Conservation (phyloP, 805 yeast species). For the Candida manassasensis region DNA sequence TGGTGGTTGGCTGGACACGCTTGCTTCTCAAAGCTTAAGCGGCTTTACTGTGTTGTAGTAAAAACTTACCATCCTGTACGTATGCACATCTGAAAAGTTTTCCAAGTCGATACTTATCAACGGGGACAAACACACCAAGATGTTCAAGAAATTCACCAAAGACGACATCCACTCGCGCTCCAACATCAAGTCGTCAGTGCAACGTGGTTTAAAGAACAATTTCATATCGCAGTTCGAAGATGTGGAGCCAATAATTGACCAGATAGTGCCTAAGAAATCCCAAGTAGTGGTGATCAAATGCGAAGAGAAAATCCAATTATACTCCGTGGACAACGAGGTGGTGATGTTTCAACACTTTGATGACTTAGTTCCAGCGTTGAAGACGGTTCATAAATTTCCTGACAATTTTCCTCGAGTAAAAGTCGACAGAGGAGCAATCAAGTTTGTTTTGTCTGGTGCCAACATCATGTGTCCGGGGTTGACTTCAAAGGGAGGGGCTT, state of each 20-base stretch:
- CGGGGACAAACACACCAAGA: slow-evolving; percentile 16
- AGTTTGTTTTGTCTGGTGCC: slow-evolving; percentile 92
- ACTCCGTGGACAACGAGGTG: slow-evolving; percentile 67
- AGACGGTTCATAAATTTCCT: slow-evolving; percentile 77
- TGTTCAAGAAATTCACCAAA: slow-evolving; percentile 65
- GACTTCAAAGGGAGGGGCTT: slow-evolving; percentile 76
- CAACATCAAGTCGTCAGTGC: slow-evolving; percentile 91
- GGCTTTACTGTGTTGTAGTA: too few species aligned
- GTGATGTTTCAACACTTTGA: slow-evolving; percentile 78
- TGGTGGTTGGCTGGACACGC: too few species aligned
- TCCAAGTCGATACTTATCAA: too few species aligned
- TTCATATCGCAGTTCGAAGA: slow-evolving; percentile 68
- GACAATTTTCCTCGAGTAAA: slow-evolving; percentile 77
- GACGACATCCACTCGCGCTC: slow-evolving; percentile 89
- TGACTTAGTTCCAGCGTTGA: slow-evolving; percentile 70
- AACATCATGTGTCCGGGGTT: slow-evolving; percentile 96
- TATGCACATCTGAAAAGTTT: too few species aligned
- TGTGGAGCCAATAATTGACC: slow-evolving; percentile 75
- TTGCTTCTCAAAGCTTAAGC: too few species aligned
- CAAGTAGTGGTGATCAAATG: slow-evolving; percentile 78
- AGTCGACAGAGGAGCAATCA: slow-evolving; percentile 95
- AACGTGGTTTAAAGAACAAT: slow-evolving; percentile 76
- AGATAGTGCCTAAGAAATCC: slow-evolving; percentile 81
- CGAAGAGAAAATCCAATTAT: slow-evolving; percentile 81
- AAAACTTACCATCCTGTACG: too few species aligned